Base-by-base conservation (phyloP, 768 basidiomycete species). In the Rubroboletus satanas region DNA sequence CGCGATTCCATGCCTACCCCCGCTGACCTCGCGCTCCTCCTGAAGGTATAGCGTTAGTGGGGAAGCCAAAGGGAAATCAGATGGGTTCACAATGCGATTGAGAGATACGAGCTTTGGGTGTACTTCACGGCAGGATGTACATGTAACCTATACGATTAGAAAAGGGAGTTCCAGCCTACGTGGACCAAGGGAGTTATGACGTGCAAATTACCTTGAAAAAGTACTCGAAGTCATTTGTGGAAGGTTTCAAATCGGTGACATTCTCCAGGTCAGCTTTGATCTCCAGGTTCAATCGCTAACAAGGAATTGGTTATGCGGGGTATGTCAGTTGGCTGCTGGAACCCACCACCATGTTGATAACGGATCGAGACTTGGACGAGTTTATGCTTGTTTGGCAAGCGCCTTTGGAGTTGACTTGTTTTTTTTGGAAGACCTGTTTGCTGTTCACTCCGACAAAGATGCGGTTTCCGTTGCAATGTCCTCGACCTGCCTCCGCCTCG, bases 221-320 rank as follows among this genome's bases (percentile, higher is more conserved):
- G 68, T 82, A 93, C 54, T 91, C 87, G 61, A 88, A 93, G 59
- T 84, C 79, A 31, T 83, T 77, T 4, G 75, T 70, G n/a, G 79
- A 77, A 31, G 90, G 90, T 47, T 73, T 72, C 29, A 93, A 73
- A 61, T 82, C 75, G 9, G 88, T 87, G 56, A 92, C 83, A 60
- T 88, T 86, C 67, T 93, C 88, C 42, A 93, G 78, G 4, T 88
- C 87, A 11, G 90, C 91, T 71, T 84, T 84, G 68, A 90, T 87
- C 44, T 83, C 85, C 31, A 89, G 74, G 56, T 76, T 74, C 14
- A 90, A 75, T 53, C 74, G 79, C 86, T 87, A 44, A 28, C 18
- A 35, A 50, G 36, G 14, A 35, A 15, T 46, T 50, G 35, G 57
- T 46, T 15, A 46, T 48, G 38, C 36, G 14, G 51, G 10, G n/a